Conservation (phyloP, 2,329 filamentous ascomycete species). For the Myriosclerotinia curreyana region DNA sequence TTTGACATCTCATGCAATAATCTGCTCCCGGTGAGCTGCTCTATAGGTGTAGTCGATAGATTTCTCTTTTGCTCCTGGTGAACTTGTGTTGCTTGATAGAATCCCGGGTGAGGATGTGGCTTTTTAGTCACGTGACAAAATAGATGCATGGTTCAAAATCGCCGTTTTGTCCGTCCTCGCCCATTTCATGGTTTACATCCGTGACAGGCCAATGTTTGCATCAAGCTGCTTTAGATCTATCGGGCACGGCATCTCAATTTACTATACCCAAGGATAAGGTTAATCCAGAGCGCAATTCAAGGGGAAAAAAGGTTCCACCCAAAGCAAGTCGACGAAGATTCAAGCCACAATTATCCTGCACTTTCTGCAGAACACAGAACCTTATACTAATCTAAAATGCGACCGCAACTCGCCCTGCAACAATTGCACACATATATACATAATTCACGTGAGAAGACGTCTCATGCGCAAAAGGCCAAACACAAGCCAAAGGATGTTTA, state of each 20-base stretch:
- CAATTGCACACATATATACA: slow-evolving; percentile 53
- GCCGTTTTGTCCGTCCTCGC: too few relatives aligned
- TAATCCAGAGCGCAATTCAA: neutral
- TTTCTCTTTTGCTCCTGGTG: too few relatives aligned
- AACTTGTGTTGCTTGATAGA: too few relatives aligned
- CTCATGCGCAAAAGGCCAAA: slow-evolving; percentile 23
- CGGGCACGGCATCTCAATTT: neutral
- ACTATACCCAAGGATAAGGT: neutral
- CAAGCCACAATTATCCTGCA: slow-evolving; percentile 36
- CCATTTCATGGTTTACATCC: too few relatives aligned
- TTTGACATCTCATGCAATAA: neutral
- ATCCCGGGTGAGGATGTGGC: too few relatives aligned
- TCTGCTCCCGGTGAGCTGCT: neutral
- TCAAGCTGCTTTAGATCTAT: neutral
- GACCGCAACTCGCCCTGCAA: slow-evolving; percentile 51
- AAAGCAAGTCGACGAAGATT: slow-evolving; percentile 28
- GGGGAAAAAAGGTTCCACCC: neutral
- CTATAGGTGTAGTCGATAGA: too few relatives aligned
- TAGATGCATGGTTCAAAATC: neutral
- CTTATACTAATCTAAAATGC: slow-evolving; percentile 44
- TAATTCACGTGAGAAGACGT: slow-evolving; percentile 39
- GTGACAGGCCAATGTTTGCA: neutral
- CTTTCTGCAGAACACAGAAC: slow-evolving; percentile 32
- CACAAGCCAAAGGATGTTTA: slow-evolving; percentile 48
- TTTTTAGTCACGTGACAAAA: neutral